Conservation (phyloP, 371 early-diverging fungal species). For the Funneliformis caledonium region DNA sequence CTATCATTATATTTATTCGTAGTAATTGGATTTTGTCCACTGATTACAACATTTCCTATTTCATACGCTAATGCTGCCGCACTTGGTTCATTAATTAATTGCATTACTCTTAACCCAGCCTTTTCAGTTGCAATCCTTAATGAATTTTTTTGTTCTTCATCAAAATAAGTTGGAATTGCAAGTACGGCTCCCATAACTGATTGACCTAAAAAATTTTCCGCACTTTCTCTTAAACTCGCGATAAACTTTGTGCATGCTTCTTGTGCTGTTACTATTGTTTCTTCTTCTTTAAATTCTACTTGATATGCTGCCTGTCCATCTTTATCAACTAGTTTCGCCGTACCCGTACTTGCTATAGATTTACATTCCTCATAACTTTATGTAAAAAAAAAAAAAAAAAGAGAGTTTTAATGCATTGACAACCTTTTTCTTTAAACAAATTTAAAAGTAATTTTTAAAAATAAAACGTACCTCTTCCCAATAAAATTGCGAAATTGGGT, state of each 20-base stretch:
- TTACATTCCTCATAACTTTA: slow-evolving; percentile 17
- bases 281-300: slow-evolving; percentile 68
- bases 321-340: slow-evolving; percentile 71
- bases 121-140: slow-evolving; percentile 80
- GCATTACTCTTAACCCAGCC: slow-evolving; percentile 89
- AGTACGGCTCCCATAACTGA: slow-evolving; percentile 87
- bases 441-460: neutral
- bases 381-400: neutral
- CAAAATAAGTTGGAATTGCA: slow-evolving; percentile 94
- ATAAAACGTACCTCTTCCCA: slow-evolving; percentile 66
- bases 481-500: slow-evolving; percentile 85
- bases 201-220: slow-evolving; percentile 85
- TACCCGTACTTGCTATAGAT: slow-evolving; percentile 31
- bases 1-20: slow-evolving; percentile 59
- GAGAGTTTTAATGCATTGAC: neutral
- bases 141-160: slow-evolving; percentile 83
- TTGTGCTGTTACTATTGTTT: slow-evolving; percentile 66
- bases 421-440: neutral
- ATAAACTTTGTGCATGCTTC: slow-evolving; percentile 82
- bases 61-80: slow-evolving; percentile 97
- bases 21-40: slow-evolving; percentile 47
- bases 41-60: slow-evolving; percentile 63
- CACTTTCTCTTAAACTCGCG: slow-evolving; percentile 82
- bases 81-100: slow-evolving; percentile 94
- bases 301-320: slow-evolving; percentile 78